Evolutionary conservation across 192 early-diverging fungal genomes (phyloP), one percentile per base, ranked within the genome.

Genomic region (Dispira simplex): DNA sequence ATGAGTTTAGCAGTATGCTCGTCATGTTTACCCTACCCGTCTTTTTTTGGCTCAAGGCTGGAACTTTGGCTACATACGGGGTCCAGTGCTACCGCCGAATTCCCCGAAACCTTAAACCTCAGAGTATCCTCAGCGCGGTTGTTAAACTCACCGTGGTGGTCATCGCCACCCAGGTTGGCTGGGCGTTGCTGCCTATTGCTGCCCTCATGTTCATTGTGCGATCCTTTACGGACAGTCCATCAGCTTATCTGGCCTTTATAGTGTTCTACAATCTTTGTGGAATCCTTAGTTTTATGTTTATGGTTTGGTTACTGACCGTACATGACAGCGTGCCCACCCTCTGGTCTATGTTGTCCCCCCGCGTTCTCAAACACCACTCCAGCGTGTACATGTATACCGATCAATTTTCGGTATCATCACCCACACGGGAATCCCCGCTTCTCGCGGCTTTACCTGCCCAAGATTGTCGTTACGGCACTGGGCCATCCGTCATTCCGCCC

Each of bases 271-370:
- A 56, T 26, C 23, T 56, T 21, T 14, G 25, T 14, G 25, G 21
- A 3, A 3, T 56, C 3, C 23, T 56, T 13, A 56, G 25, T 13
- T 56, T 56, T 25, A 27, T 12, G 18, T 21, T 56, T 28, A 56
- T 56, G 25, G 21, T 14, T 1, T 56, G 54, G 54, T 56, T 56
- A 21, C 21, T 56, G 12, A 56, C 54, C 25, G 54, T 56, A 23
- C 54, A 56, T 9, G 54, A 56, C 25, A 56, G 54, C 25, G 28
- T 56, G 1, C 54, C 54, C 18, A 27, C 54, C 54, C 54, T 56
- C 54, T 28, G 21, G 23, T 21, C 54, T 3, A 3, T 56, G 0
- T 28, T 56, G 25, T 27, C 18, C 2, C 25, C 21, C 25, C 25
- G 54, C 12, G 23, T 26, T 28, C 25, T 28, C 9, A 18, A 56